Percentiles rank a stretch among this genome's conserved stretches.
These are phyloP conservation scores for Talaromyces islandicus DNA, from an alignment of 2,329 filamentous ascomycete species.

Conservation along the genomic window DNA sequence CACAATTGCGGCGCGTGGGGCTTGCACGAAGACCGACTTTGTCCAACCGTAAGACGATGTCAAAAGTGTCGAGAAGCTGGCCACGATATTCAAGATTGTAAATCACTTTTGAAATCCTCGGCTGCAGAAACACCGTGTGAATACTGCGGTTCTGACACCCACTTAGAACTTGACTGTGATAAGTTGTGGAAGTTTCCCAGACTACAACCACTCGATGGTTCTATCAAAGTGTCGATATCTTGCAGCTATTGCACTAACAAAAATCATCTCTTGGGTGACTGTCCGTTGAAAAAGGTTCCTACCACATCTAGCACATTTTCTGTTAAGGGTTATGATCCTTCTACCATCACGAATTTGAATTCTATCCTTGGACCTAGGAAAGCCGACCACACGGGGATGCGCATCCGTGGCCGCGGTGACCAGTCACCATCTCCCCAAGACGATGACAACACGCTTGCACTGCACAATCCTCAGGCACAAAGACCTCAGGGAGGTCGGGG, in stretches of 20 bases:
- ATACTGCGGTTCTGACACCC: constrained; percentile 51
- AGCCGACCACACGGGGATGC: constrained; percentile 19
- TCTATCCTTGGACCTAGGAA: constrained; percentile 13
- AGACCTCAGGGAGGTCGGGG: constrained; percentile 17
- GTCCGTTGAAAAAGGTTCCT: constrained; percentile 26
- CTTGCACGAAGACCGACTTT: constrained; percentile 33
- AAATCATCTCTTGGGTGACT: constrained; percentile 40
- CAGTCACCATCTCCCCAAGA: constrained; percentile 29
- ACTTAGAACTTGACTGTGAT: constrained; percentile 56
- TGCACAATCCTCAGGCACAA: constrained; percentile 15
- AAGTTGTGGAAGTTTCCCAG: constrained; percentile 49
- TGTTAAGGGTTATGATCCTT: constrained; percentile 30
- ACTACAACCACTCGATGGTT: constrained; percentile 18
- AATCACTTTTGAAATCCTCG: constrained; percentile 54
- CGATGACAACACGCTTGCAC: constrained; percentile 26
- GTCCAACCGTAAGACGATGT: constrained; percentile 37
- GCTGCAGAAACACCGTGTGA: constrained; percentile 52
- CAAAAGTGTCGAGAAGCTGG: constrained; percentile 58
- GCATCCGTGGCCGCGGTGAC: constrained; percentile 32
- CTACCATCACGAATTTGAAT: constrained; percentile 35
- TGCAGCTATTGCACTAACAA: constrained; percentile 40
- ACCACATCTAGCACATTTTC: constrained; percentile 33
- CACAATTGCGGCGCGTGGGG: constrained; percentile 38
- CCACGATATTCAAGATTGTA: constrained; percentile 49
- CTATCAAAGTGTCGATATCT: constrained; percentile 37